Evolutionary conservation across 2,329 filamentous ascomycete species (phyloP).

Genomic region (Epichloe coenophiala): DNA sequence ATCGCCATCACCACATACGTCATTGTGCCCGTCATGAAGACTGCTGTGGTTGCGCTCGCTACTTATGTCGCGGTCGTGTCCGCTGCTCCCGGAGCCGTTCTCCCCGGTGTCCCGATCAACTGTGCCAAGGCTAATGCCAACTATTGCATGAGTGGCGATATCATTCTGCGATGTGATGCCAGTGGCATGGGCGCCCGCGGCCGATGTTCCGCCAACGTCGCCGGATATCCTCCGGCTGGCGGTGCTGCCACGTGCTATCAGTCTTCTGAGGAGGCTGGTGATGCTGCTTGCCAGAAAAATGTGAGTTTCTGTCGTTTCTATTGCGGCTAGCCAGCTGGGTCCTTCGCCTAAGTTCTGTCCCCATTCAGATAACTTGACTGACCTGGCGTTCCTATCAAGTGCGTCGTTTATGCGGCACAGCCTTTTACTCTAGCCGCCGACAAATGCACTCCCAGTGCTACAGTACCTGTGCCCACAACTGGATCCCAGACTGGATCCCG

Average conservation of each 20-base stretch:
- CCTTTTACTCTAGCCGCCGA: constrained; percentile 24
- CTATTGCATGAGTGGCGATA: constrained; percentile 31
- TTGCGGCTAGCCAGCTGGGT: too few relatives aligned
- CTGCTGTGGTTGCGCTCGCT: constrained; percentile 16
- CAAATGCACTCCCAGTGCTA: constrained; percentile 20
- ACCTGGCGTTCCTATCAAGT: constrained; percentile 13
- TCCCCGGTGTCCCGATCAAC: constrained; percentile 14
- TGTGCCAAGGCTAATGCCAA: constrained; percentile 27
- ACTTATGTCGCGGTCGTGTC: constrained; percentile 22
- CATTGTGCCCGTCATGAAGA: constrained; percentile 20
- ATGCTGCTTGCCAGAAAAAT: constrained; percentile 36
- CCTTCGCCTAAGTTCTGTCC: background rate
- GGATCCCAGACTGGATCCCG: background rate
- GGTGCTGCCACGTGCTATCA: constrained; percentile 27
- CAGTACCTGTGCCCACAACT: constrained; percentile 1
- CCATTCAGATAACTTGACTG: background rate
- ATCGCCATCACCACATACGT: background rate
- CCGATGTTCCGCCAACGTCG: constrained; percentile 31
- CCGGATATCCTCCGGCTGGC: constrained; percentile 27
- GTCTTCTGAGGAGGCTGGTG: constrained; percentile 22
- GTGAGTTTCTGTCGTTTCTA: constrained; percentile 11
- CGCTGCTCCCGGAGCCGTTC: constrained; percentile 25
- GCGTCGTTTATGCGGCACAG: constrained; percentile 28
- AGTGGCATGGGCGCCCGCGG: constrained; percentile 24
- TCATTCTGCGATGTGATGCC: constrained; percentile 33